Conservation (phyloP, 768 basidiomycete species). For the Lactarius indigo region DNA sequence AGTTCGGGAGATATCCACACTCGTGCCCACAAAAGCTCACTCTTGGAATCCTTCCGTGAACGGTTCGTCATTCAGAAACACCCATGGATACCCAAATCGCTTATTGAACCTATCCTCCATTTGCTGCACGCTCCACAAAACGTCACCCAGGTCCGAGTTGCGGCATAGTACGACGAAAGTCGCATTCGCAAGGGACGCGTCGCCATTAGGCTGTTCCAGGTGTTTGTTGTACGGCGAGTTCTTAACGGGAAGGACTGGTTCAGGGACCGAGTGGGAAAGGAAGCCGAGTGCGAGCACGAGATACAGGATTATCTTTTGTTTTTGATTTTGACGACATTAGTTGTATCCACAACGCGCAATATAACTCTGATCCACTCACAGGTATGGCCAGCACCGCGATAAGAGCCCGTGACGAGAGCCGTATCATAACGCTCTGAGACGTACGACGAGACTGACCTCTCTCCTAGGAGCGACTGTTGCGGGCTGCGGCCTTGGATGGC, state of each 20-base stretch:
- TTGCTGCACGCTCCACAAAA: slow-evolving; percentile 63
- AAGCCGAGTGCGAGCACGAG: neutral
- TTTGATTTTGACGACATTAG: neutral
- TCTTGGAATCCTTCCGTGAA: slow-evolving; percentile 74
- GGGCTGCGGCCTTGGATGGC: too few species aligned
- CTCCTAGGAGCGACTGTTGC: neutral
- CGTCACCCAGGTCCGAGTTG: slow-evolving; percentile 56
- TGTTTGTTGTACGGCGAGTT: neutral
- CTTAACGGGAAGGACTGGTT: neutral
- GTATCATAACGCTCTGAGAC: neutral
- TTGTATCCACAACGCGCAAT: neutral
- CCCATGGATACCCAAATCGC: slow-evolving; percentile 76
- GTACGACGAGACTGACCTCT: neutral
- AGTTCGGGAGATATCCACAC: neutral
- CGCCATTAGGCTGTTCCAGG: neutral
- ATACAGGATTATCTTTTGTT: neutral
- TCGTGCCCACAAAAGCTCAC: slow-evolving; percentile 34
- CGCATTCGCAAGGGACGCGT: slow-evolving; percentile 31
- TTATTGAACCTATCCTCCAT: slow-evolving; percentile 87
- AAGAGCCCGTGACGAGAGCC: neutral
- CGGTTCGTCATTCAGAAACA: slow-evolving; percentile 82
- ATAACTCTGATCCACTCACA: neutral
- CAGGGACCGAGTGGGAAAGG: neutral
- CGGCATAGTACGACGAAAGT: slow-evolving; percentile 52
- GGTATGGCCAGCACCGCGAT: neutral